Conservation (phyloP, 805 yeast species). For the Cyberlindnera suaveolens region DNA sequence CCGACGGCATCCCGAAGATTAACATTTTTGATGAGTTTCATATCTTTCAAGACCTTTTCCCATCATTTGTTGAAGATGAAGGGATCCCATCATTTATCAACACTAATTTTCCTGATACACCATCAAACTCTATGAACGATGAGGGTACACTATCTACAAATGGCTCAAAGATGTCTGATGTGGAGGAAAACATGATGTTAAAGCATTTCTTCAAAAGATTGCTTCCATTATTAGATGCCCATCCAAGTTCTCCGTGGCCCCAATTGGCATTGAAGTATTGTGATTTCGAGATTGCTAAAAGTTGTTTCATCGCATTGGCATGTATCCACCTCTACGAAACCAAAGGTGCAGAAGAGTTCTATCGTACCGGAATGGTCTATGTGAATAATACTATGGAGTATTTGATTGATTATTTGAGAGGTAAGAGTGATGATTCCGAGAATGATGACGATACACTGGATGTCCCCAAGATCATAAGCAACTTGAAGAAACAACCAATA, state of each 20-base stretch:
- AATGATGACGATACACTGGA: conserved; percentile 18
- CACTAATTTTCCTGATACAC: background rate
- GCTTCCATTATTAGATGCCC: conserved; percentile 49
- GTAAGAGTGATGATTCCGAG: conserved; percentile 14
- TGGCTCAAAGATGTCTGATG: conserved; percentile 25
- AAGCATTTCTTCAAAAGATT: conserved; percentile 50
- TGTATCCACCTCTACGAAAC: conserved; percentile 54
- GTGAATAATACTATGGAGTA: conserved; percentile 53
- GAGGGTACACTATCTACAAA: conserved; percentile 1
- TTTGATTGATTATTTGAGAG: conserved; percentile 38
- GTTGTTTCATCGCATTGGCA: conserved; percentile 50
- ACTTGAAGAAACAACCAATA: conserved; percentile 29
- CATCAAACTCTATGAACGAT: background rate
- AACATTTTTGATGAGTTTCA: conserved; percentile 20
- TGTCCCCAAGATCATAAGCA: conserved; percentile 30
- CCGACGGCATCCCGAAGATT: conserved; percentile 2
- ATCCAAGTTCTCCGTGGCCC: conserved; percentile 59
- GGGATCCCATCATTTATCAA: conserved; percentile 14
- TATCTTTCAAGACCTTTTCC: conserved; percentile 22
- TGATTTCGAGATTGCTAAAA: conserved; percentile 50
- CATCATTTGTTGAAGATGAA: conserved; percentile 14
- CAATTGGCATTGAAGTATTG: conserved; percentile 51
- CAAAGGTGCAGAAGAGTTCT: conserved; percentile 45
- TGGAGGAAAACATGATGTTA: conserved; percentile 49
- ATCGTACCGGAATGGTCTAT: conserved; percentile 46